These are phyloP conservation scores for Coemansia sp. DNA, from an alignment of 192 early-diverging fungal genomes.

Conservation along the genomic window DNA sequence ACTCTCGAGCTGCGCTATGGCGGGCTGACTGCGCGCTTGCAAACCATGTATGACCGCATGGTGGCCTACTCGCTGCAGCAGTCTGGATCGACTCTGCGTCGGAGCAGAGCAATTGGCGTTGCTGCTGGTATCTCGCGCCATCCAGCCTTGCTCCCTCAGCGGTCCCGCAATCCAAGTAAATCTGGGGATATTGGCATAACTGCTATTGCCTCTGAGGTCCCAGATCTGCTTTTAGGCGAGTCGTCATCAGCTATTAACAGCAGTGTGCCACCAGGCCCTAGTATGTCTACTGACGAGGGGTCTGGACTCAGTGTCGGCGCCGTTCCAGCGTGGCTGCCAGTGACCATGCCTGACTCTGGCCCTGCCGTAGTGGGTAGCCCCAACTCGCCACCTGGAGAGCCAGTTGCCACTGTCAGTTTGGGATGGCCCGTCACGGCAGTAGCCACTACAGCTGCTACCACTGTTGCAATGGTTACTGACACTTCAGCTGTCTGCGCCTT, in stretches of 20 bases:
- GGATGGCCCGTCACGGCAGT: conserved; percentile 42
- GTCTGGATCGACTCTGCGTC: conserved; percentile 25
- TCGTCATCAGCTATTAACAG: neutral
- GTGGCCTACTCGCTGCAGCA: conserved; percentile 57
- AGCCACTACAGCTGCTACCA: conserved; percentile 10
- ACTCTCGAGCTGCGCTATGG: conserved; percentile 84
- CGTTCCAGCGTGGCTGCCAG: conserved; percentile 41
- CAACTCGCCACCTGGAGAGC: neutral
- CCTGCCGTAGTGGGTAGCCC: neutral
- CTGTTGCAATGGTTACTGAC: neutral
- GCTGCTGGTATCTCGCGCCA: conserved; percentile 48
- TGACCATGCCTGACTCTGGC: conserved; percentile 8
- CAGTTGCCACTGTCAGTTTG: conserved; percentile 22
- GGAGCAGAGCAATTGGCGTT: conserved; percentile 51
- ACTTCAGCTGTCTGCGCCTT: neutral
- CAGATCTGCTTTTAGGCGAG: neutral
- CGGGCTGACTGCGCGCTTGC: conserved; percentile 64
- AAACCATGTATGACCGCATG: conserved; percentile 71
- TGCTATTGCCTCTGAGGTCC: neutral
- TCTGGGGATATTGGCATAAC: neutral
- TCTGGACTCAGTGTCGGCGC: conserved; percentile 41
- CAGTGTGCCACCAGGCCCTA: conserved; percentile 31
- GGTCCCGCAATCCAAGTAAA: conserved; percentile 32
- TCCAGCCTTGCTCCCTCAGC: conserved; percentile 30
- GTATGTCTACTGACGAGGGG: conserved; percentile 31